Base-by-base conservation (phyloP, 768 basidiomycete genomes). In the Auricularia sp. region DNA sequence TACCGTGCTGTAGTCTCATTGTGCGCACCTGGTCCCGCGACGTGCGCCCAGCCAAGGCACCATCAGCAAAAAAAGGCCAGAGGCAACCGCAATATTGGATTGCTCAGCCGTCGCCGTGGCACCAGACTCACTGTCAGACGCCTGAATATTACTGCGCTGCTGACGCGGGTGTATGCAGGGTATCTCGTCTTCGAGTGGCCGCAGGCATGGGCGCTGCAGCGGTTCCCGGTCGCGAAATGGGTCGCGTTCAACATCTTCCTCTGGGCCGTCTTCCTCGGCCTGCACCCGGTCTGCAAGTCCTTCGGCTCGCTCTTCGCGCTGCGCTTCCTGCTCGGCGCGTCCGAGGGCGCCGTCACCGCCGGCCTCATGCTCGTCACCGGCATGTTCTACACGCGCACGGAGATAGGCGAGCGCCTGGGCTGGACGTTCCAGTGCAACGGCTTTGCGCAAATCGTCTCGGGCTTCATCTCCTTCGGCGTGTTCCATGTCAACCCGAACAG, bases 341-440 rank as follows among this genome's bases (percentile, higher is more conserved):
- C 64, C 18, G 70, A 71, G 43, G 70, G 70, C 18, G 63, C 61
- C 33, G 67, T 70, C 60, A 70, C 70, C 21, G 64, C 70, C 2
- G 67, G 44, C 60, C 71, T 71, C 36, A 66, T 71, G 66, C 65
- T 71, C 65, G 64, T 71, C 36, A 67, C 65, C 3, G 65, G 65
- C 23, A 66, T 67, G 69, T 71, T 68, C 64, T 69, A 67, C 58
- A 70, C 67, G 3, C 69, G 66, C 36, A 66, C 61, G 16, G 70
- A 70, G 62, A 67, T 67, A 29, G 68, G 64, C 42, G 65, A 68
- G 44, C 67, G 70, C 21, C 61, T 70, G 61, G 67, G 69, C 23
- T 64, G 68, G 68, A 70, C 68, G 3, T 69, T 71, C 66, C 66
- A 66, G 64, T 71, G 71, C 64, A 71, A 66, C 59, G 68, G 68